These are phyloP conservation scores for Sporisorium sorghi DNA, from an alignment of 1,284 basidiomycete genomes.

Conservation along the genomic window DNA sequence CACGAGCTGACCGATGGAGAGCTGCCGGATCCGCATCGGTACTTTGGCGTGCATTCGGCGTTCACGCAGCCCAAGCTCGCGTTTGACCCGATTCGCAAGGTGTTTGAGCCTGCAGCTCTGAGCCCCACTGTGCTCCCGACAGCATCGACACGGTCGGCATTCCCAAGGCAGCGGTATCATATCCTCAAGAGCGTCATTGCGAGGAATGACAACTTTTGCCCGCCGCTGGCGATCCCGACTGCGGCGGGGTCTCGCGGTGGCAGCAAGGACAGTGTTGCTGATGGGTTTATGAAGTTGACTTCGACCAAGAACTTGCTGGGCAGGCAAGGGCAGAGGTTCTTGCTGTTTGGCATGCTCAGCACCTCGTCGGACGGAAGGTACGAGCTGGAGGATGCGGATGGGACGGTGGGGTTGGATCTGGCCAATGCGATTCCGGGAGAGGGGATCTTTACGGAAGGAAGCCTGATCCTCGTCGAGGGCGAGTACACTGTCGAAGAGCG, in stretches of 20 bases:
- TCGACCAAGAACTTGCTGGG: slow-evolving; percentile 97
- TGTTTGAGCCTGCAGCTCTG: slow-evolving; percentile 75
- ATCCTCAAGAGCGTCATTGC: slow-evolving; percentile 60
- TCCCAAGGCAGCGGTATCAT: slow-evolving; percentile 57
- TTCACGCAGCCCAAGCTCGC: slow-evolving; percentile 93
- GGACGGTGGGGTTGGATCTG: slow-evolving; percentile 88
- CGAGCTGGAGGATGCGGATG: slow-evolving; percentile 93
- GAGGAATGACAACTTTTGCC: slow-evolving; percentile 67
- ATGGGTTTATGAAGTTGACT: slow-evolving; percentile 75
- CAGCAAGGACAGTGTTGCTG: slow-evolving; percentile 21
- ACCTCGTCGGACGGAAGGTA: slow-evolving; percentile 89
- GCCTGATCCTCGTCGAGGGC: slow-evolving; percentile 92
- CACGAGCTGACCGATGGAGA: slow-evolving; percentile 71
- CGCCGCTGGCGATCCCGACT: slow-evolving; percentile 55
- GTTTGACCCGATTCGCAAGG: slow-evolving; percentile 85
- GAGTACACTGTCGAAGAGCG: slow-evolving; percentile 93
- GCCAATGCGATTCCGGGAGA: slow-evolving; percentile 86
- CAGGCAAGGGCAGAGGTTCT: slow-evolving; percentile 86
- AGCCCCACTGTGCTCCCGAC: slow-evolving; percentile 49
- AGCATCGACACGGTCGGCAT: slow-evolving; percentile 44
- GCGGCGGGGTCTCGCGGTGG: neutral
- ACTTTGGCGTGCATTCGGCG: slow-evolving; percentile 86
- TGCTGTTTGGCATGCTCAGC: slow-evolving; percentile 91
- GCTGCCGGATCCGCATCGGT: slow-evolving; percentile 82
- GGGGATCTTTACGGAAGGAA: slow-evolving; percentile 95